Evolutionary conservation across 139 green algal genomes (phyloP).

Genomic region (Pseudopediastrum boryanum): DNA sequence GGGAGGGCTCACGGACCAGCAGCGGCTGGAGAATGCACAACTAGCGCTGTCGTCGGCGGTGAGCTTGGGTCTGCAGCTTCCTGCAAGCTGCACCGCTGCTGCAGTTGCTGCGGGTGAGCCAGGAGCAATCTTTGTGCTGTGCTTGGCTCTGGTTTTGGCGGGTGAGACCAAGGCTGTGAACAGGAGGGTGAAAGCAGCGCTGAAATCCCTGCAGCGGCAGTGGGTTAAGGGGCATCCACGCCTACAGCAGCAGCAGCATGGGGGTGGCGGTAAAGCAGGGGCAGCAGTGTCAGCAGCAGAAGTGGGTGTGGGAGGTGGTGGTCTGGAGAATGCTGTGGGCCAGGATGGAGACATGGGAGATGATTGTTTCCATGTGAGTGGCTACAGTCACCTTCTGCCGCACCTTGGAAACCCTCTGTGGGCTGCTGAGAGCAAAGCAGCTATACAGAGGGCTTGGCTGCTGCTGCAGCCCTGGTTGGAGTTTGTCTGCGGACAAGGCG

Average conservation of each 20-base stretch:
- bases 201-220: no score
- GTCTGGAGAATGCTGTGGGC: neutral
- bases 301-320: no score
- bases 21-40: no score
- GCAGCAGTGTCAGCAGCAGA: neutral
- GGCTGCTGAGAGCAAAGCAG: neutral
- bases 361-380: no score
- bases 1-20: no score
- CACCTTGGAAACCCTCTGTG: neutral
- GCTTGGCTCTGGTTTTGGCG: no score
- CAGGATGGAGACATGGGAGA: neutral
- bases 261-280: neutral
- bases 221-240: neutral
- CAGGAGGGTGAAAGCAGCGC: no score
- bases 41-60: neutral
- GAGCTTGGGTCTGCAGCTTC: neutral
- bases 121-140: no score
- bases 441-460: neutral
- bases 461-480: slow-evolving; percentile 14
- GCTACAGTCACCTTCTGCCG: no score
- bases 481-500: neutral
- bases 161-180: no score
- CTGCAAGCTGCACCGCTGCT: no score
- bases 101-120: no score
- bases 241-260: neutral